These are phyloP conservation scores for Ophiosphaerella korrae DNA, from an alignment of 2,329 filamentous ascomycete species.

Conservation along the genomic window DNA sequence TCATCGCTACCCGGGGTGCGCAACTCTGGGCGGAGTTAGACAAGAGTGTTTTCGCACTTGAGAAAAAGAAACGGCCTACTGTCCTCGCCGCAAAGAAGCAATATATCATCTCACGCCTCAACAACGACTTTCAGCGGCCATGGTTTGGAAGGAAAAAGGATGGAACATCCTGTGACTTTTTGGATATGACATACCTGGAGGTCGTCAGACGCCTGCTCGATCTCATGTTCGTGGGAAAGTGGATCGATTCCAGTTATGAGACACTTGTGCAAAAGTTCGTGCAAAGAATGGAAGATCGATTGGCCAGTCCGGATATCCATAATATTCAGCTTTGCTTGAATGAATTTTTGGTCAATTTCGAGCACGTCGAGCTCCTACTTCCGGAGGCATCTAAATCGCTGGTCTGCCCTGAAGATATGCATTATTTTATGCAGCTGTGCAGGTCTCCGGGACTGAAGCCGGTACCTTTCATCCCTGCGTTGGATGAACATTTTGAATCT, in stretches of 20 bases:
- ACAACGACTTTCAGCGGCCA: slow-evolving; percentile 95
- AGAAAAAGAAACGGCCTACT: slow-evolving; percentile 70
- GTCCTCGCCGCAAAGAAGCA: slow-evolving; percentile 87
- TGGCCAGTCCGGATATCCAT: too few relatives aligned
- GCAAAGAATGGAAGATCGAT: too few relatives aligned
- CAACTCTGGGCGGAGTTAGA: slow-evolving; percentile 96
- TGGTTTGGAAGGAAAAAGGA: slow-evolving; percentile 88
- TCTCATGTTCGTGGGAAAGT: slow-evolving; percentile 90
- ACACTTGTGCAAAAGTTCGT: too few relatives aligned
- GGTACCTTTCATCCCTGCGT: slow-evolving; percentile 41
- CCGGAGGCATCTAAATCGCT: slow-evolving; percentile 64
- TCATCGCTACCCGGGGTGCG: slow-evolving; percentile 89
- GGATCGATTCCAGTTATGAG: slow-evolving; percentile 81
- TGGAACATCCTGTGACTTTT: slow-evolving; percentile 81
- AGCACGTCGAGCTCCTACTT: too few relatives aligned
- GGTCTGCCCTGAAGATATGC: slow-evolving; percentile 49
- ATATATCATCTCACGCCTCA: slow-evolving; percentile 93
- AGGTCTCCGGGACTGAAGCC: slow-evolving; percentile 41
- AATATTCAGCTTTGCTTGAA: too few relatives aligned
- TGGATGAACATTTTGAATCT: slow-evolving; percentile 46
- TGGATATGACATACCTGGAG: slow-evolving; percentile 94
- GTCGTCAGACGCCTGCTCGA: slow-evolving; percentile 86
- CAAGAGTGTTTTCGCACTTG: slow-evolving; percentile 76
- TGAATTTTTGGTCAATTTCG: too few relatives aligned
- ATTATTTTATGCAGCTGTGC: slow-evolving; percentile 40